Evolutionary conservation across 2,329 filamentous ascomycete genomes (phyloP).

Genomic region (Pseudogymnoascus sp.): DNA sequence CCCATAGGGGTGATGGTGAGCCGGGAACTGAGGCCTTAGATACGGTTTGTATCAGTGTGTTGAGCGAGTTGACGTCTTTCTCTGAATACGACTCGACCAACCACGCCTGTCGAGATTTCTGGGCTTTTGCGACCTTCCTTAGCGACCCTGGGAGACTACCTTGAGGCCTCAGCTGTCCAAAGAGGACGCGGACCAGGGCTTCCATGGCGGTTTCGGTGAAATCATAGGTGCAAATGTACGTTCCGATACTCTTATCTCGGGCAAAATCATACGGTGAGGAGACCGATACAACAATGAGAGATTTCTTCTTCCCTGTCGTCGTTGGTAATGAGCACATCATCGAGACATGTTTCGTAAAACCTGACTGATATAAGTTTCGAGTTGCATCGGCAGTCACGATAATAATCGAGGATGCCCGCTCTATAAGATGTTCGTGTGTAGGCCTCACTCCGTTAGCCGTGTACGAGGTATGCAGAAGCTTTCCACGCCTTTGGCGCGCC

Average conservation of each 20-base stretch:
- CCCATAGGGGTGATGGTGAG: constrained; percentile 54
- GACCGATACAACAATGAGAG: constrained; percentile 81
- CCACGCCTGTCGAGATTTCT: constrained; percentile 91
- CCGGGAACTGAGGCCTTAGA: constrained; percentile 59
- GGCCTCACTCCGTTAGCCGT: constrained; percentile 87
- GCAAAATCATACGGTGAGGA: constrained; percentile 96
- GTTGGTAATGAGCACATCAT: constrained; percentile 88
- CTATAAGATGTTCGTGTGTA: constrained; percentile 88
- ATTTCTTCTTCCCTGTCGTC: constrained; percentile 73
- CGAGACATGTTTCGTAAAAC: constrained; percentile 91
- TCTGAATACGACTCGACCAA: constrained; percentile 84
- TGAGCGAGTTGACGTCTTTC: constrained; percentile 64
- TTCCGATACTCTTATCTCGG: constrained; percentile 81
- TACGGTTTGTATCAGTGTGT: constrained; percentile 64
- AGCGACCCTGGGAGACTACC: constrained; percentile 64
- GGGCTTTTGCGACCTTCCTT: constrained; percentile 76
- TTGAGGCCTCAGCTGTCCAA: constrained; percentile 59
- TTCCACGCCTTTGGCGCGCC: constrained; percentile 77
- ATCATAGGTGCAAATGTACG: constrained; percentile 92
- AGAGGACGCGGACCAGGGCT: constrained; percentile 73
- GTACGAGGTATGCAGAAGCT: constrained; percentile 88
- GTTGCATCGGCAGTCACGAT: constrained; percentile 92
- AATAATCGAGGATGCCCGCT: constrained; percentile 78
- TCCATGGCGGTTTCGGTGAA: constrained; percentile 89
- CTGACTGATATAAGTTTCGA: constrained; percentile 84